These are phyloP conservation scores for Phaffia rhodozyma DNA, from an alignment of 1,284 basidiomycete genomes.

Conservation along the genomic window DNA sequence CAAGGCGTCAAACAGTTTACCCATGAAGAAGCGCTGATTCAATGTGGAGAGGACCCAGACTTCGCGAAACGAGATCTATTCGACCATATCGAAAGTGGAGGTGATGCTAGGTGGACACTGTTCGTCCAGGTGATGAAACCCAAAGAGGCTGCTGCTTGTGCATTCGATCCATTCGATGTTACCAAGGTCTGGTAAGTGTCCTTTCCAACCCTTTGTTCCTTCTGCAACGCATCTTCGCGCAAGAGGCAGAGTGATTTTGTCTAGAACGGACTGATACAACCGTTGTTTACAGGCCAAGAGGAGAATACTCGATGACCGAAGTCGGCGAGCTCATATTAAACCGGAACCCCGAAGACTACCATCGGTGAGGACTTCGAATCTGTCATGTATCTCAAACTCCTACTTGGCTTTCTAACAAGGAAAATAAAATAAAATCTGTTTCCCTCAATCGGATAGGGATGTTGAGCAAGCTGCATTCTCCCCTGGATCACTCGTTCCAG, in stretches of 20 bases:
- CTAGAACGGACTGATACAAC: not conserved
- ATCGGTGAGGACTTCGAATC: conserved; percentile 13
- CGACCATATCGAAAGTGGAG: conserved; percentile 35
- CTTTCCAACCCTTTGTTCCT: too few relatives aligned
- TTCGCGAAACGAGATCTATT: conserved; percentile 35
- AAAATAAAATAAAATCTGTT: too few relatives aligned
- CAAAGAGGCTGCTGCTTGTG: conserved; percentile 29
- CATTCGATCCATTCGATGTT: conserved; percentile 37
- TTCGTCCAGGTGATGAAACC: conserved; percentile 33
- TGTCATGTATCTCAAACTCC: not conserved
- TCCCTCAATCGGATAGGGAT: conserved; percentile 16
- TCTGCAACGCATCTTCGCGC: too few relatives aligned
- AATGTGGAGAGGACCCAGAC: conserved; percentile 36
- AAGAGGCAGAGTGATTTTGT: not conserved
- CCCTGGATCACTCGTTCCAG: conserved; percentile 31
- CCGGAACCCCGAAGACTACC: conserved; percentile 36
- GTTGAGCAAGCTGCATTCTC: conserved; percentile 35
- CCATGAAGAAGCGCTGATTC: conserved; percentile 31
- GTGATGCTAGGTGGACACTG: conserved; percentile 34
- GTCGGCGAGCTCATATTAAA: conserved; percentile 35
- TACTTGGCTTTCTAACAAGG: not conserved
- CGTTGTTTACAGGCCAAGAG: conserved; percentile 7
- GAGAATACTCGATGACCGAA: conserved; percentile 34
- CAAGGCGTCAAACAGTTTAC: conserved; percentile 30
- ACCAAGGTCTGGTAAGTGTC: conserved; percentile 33